Percentiles rank a stretch among this genome's conserved stretches.
Conservation (phyloP, 2,329 filamentous ascomycete genomes). For the Rutstroemia sp. region DNA sequence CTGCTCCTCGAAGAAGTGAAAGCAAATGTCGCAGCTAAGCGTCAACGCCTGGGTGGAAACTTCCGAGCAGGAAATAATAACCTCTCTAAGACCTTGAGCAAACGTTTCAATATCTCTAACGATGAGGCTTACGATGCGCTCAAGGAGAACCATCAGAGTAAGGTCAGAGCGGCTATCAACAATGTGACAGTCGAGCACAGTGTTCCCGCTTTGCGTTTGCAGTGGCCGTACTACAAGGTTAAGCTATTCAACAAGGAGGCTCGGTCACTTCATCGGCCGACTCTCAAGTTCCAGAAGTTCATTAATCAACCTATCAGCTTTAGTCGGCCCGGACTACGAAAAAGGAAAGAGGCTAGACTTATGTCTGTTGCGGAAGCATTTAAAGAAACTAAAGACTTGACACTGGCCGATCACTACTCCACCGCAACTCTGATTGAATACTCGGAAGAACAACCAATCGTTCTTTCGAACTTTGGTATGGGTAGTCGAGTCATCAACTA, state of each 20-base stretch:
- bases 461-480: constrained; percentile 96
- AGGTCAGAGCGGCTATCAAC: constrained; percentile 85
- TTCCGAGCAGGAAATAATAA: constrained; percentile 61
- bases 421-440: constrained; percentile 87
- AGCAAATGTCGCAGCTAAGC: constrained; percentile 54
- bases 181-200: constrained; percentile 93
- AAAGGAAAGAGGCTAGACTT: constrained; percentile 76
- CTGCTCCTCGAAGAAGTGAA: constrained; percentile 76
- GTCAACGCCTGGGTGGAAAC: constrained; percentile 39
- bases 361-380: constrained; percentile 75
- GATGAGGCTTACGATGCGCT: constrained; percentile 92
- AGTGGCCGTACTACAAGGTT: constrained; percentile 94
- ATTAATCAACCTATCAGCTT: constrained; percentile 65
- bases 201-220: constrained; percentile 80
- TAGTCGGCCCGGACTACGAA: constrained; percentile 62
- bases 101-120: constrained; percentile 92
- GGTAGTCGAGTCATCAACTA: constrained; percentile 95
- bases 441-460: constrained; percentile 85
- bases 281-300: constrained; percentile 63
- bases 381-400: constrained; percentile 71
- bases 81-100: constrained; percentile 63
- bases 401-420: constrained; percentile 75
- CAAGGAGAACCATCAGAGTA: constrained; percentile 95
- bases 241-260: constrained; percentile 66
- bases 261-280: constrained; percentile 77